These are phyloP conservation scores for Trametes polyzona DNA, from an alignment of 1,284 basidiomycete genomes.

Conservation along the genomic window DNA sequence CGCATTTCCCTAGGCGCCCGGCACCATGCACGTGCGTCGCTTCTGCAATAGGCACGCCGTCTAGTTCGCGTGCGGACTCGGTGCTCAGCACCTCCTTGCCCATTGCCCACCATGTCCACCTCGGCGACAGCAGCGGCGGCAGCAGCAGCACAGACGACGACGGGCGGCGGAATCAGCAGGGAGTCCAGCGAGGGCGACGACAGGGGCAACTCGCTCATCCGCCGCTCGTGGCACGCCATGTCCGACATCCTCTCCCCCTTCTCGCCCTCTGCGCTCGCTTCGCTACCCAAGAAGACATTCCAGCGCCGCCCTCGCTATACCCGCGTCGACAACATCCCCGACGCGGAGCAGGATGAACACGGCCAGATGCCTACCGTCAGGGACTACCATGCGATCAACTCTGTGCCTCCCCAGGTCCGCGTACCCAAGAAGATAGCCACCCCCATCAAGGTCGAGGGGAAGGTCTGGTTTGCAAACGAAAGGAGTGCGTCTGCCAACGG, in stretches of 20 bases:
- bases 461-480: conserved; percentile 99
- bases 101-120: conserved; percentile 23
- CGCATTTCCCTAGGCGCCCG: not conserved
- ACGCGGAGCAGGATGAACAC: conserved; percentile 51
- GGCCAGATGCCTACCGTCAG: conserved; percentile 62
- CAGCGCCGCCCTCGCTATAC: conserved; percentile 60
- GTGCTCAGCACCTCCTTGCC: conserved; percentile 10
- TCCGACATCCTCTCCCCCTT: conserved; percentile 67
- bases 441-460: conserved; percentile 92
- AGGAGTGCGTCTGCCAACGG: conserved; percentile 62
- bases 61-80: conserved; percentile 19
- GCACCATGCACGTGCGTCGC: conserved; percentile 16
- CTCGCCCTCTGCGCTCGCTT: conserved; percentile 67
- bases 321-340: conserved; percentile 72
- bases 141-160: conserved; percentile 4
- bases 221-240: conserved; percentile 61
- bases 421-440: conserved; percentile 89
- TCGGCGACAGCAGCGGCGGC: conserved; percentile 8
- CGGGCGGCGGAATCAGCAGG: not conserved
- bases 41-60: conserved; percentile 1
- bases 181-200: conserved; percentile 27
- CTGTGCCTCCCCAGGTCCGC: conserved; percentile 60
- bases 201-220: conserved; percentile 35
- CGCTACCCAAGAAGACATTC: conserved; percentile 59
- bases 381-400: conserved; percentile 74